A percentile compares a stretch with the other conserved stretches of the same genome.
Evolutionary conservation across 1,139 yeast species (phyloP).

Genomic region (Sugiyamaella paludigena): DNA sequence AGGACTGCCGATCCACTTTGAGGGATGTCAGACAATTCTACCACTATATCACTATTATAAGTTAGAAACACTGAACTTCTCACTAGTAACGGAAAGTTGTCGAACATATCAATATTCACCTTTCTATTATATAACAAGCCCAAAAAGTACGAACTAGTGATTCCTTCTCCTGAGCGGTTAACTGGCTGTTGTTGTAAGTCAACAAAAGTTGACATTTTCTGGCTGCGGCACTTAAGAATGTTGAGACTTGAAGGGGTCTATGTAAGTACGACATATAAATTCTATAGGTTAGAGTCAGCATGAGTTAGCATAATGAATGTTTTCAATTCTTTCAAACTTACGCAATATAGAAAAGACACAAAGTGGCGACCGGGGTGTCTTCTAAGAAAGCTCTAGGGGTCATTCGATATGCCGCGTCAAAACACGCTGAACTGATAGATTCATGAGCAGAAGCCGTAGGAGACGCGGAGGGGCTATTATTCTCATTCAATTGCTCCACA

Average conservation of each 20-base stretch:
- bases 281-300: slow-evolving; percentile 12
- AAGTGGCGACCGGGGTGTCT: slow-evolving; percentile 13
- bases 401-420: slow-evolving; percentile 15
- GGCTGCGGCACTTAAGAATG: slow-evolving; percentile 19
- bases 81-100: no score
- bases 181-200: no score
- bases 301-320: neutral
- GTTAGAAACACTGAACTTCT: slow-evolving; percentile 1
- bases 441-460: no score
- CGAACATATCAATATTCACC: slow-evolving; percentile 7
- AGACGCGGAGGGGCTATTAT: no score
- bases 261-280: slow-evolving; percentile 20
- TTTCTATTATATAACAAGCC: slow-evolving; percentile 22
- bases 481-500: slow-evolving; percentile 5
- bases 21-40: slow-evolving; percentile 21
- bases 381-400: slow-evolving; percentile 12
- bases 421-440: slow-evolving; percentile 2
- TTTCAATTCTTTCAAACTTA: slow-evolving; percentile 1
- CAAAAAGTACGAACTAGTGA: slow-evolving; percentile 20
- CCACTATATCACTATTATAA: slow-evolving; percentile 18
- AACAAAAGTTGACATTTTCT: slow-evolving; percentile 20
- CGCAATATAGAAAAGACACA: slow-evolving; percentile 20
- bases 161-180: slow-evolving; percentile 16
- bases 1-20: slow-evolving; percentile 21
- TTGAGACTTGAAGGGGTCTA: slow-evolving; percentile 22